Percentiles rank a stretch among this genome's conserved stretches.
Conservation (phyloP, 768 basidiomycete genomes). For the Hortiboletus campestris region DNA sequence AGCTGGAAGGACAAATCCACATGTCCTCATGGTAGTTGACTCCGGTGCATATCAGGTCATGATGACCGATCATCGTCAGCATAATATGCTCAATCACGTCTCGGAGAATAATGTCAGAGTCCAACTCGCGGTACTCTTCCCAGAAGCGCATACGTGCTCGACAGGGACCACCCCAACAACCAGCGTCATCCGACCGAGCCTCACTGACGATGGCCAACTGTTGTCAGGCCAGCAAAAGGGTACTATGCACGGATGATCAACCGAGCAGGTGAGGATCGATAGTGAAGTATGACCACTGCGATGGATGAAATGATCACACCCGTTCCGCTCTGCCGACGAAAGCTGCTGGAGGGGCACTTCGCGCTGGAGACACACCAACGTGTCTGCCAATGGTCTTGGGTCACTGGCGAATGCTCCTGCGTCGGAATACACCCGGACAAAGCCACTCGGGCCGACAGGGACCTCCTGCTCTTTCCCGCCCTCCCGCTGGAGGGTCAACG, state of each 20-base stretch:
- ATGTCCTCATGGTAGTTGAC: background rate
- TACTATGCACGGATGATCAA: too few species aligned
- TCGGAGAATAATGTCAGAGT: background rate
- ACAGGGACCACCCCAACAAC: background rate
- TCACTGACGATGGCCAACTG: background rate
- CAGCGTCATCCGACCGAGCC: background rate
- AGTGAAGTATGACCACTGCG: too few species aligned
- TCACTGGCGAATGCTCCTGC: too few species aligned
- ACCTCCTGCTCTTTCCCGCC: conserved; percentile 9
- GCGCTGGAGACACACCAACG: too few species aligned
- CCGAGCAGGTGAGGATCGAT: too few species aligned
- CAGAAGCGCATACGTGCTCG: background rate
- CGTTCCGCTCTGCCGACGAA: too few species aligned
- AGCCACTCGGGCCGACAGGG: conserved; percentile 11
- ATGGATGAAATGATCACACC: too few species aligned
- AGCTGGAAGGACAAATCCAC: too few species aligned
- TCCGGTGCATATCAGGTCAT: background rate
- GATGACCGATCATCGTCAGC: background rate
- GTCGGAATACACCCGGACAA: conserved; percentile 12
- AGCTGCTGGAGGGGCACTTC: too few species aligned
- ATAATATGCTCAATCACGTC: background rate
- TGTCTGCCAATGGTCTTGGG: too few species aligned
- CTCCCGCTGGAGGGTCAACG: conserved; percentile 2
- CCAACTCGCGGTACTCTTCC: too few species aligned
- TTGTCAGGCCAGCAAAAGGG: background rate